These are phyloP conservation scores for Suhomyces vadensis DNA, from an alignment of 805 yeast species.

Conservation along the genomic window DNA sequence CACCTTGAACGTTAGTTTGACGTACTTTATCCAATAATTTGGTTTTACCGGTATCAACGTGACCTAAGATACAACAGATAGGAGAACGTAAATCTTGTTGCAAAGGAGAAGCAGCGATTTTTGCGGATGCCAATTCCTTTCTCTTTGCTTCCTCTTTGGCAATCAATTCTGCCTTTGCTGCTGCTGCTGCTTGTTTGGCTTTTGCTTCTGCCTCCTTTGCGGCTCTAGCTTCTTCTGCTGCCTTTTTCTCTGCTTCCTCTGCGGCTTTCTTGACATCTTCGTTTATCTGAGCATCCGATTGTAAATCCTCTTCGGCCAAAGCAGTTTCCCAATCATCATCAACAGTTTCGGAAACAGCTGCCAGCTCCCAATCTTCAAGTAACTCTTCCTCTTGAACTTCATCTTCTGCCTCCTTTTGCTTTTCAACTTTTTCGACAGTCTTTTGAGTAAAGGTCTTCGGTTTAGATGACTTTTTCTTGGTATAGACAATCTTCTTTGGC, in stretches of 20 bases:
- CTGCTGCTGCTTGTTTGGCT: slow-evolving; percentile 36
- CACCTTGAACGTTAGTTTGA: slow-evolving; percentile 99
- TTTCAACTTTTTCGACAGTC: slow-evolving; percentile 19
- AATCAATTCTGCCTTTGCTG: slow-evolving; percentile 11
- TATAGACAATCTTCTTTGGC: slow-evolving; percentile 69
- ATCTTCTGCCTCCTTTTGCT: slow-evolving; percentile 27
- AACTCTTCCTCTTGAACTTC: slow-evolving; percentile 52
- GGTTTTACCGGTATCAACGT: slow-evolving; percentile 99
- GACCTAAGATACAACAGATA: slow-evolving; percentile 98
- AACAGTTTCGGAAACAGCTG: slow-evolving; percentile 61
- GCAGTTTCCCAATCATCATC: slow-evolving; percentile 56
- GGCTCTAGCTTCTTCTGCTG: slow-evolving; percentile 27
- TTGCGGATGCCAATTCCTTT: slow-evolving; percentile 12
- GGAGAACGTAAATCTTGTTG: slow-evolving; percentile 88
- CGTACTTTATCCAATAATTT: slow-evolving; percentile 94
- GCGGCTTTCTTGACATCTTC: slow-evolving; percentile 25
- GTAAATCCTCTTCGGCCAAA: slow-evolving; percentile 21
- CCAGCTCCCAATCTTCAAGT: slow-evolving; percentile 84
- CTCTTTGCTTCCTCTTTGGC: slow-evolving; percentile 11
- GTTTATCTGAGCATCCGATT: slow-evolving; percentile 1
- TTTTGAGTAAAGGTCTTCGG: slow-evolving; percentile 40
- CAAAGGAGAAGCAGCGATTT: slow-evolving; percentile 19
- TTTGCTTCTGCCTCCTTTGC: slow-evolving; percentile 29
- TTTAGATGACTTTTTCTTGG: slow-evolving; percentile 64
- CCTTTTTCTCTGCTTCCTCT: slow-evolving; percentile 21